Evolutionary conservation across 805 yeast genomes (phyloP).

Genomic region (Grigorovia humatica): DNA sequence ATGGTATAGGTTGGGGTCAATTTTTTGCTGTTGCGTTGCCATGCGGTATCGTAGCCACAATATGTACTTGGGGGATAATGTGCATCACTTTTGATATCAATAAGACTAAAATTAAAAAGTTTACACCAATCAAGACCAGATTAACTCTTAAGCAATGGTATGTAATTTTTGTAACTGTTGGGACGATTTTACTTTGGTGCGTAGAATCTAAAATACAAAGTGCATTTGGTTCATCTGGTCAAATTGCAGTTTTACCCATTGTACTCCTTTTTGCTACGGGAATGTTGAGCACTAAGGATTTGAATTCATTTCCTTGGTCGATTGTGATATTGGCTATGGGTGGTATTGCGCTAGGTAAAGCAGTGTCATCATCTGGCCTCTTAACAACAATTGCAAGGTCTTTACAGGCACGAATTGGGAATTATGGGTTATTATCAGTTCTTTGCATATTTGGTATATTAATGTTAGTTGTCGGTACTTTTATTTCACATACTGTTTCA

Average conservation of each 20-base stretch:
- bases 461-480: constrained; percentile 80
- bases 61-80: constrained; percentile 62
- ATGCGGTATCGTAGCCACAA: constrained; percentile 49
- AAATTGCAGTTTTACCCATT: constrained; percentile 79
- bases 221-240: constrained; percentile 84
- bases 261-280: constrained; percentile 87
- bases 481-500: constrained; percentile 94
- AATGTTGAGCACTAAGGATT: constrained; percentile 68
- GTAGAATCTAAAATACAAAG: constrained; percentile 61
- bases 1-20: constrained; percentile 67
- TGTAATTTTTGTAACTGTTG: constrained; percentile 54
- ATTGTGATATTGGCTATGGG: constrained; percentile 96
- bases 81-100: constrained; percentile 45
- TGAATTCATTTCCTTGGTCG: constrained; percentile 93
- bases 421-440: constrained; percentile 57
- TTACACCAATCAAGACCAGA: constrained; percentile 45
- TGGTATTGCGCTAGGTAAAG: constrained; percentile 87
- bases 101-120: constrained; percentile 37
- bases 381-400: constrained; percentile 64
- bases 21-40: constrained; percentile 90
- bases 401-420: constrained; percentile 54
- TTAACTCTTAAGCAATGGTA: constrained; percentile 68
- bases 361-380: constrained; percentile 85
- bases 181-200: constrained; percentile 85
- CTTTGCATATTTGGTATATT: constrained; percentile 73